A percentile compares a stretch with the other conserved stretches of the same genome.
These are phyloP conservation scores for Cotoneaster glaucophyllus DNA, from an alignment of 306 rosid species.

Conservation along the genomic window DNA sequence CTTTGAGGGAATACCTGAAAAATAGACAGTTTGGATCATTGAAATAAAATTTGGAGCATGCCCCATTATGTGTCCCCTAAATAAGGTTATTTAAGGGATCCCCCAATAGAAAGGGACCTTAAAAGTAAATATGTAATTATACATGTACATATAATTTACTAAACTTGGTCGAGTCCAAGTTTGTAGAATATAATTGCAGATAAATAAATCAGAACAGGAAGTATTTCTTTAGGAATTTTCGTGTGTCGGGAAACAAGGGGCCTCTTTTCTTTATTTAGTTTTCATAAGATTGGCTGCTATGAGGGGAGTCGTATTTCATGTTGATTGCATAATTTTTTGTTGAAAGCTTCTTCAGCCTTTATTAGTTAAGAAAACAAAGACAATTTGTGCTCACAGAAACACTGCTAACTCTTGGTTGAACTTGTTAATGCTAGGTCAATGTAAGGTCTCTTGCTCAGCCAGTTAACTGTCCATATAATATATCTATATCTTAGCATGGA, in stretches of 20 bases:
- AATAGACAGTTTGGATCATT: too few relatives aligned
- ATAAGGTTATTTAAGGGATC: too few relatives aligned
- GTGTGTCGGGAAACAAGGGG: neutral
- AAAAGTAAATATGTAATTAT: too few relatives aligned
- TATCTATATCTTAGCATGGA: neutral
- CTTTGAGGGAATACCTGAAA: too few relatives aligned
- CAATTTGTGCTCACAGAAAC: neutral
- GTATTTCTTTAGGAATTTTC: too few relatives aligned
- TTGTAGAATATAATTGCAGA: neutral
- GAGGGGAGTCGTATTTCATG: neutral
- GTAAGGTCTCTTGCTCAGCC: neutral
- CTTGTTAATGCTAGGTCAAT: neutral
- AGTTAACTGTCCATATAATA: neutral
- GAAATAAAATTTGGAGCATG: too few relatives aligned
- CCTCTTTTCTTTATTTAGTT: neutral
- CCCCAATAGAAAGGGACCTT: too few relatives aligned
- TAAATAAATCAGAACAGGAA: neutral
- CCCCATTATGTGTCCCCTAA: too few relatives aligned
- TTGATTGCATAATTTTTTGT: neutral
- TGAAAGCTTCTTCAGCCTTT: neutral
- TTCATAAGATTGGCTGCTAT: neutral
- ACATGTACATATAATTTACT: too few relatives aligned
- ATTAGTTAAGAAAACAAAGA: neutral
- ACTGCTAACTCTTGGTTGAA: neutral
- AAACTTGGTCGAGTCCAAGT: neutral